Evolutionary conservation across 139 green algal species (phyloP).

Genomic region (Chlamydomonas incerta): DNA sequence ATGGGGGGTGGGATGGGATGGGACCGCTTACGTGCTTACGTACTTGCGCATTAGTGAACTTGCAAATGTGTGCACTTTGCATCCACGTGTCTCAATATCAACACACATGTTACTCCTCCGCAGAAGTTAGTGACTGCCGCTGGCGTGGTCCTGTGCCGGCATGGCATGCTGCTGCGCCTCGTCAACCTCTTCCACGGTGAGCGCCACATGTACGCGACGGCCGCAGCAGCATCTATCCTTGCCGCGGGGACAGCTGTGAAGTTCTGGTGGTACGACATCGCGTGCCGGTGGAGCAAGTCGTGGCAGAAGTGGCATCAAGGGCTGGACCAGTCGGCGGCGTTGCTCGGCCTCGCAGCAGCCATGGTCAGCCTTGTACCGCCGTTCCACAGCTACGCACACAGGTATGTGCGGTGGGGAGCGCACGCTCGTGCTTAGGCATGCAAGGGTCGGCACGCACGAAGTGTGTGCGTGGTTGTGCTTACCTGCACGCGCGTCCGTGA

Average conservation of each 20-base stretch:
- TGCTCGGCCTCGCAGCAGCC: not conserved
- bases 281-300: slow-evolving; percentile 2
- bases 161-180: not conserved
- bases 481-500: too few relatives aligned
- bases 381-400: not conserved
- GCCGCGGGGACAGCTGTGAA: not conserved
- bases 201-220: not conserved
- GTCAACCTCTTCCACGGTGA: slow-evolving; percentile 3
- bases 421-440: too few relatives aligned
- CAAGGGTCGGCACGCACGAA: too few relatives aligned
- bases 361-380: not conserved
- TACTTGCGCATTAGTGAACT: too few relatives aligned
- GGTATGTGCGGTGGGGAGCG: too few relatives aligned
- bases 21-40: too few relatives aligned
- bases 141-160: not conserved
- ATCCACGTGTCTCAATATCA: too few relatives aligned
- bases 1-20: too few relatives aligned
- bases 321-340: not conserved
- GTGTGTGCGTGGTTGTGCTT: too few relatives aligned
- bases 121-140: not conserved
- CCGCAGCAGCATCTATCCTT: not conserved
- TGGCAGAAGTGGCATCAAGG: not conserved
- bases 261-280: slow-evolving; percentile 19
- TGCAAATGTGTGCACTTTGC: too few relatives aligned
- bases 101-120: too few relatives aligned